Evolutionary conservation across 2,329 filamentous ascomycete genomes (phyloP).

Genomic region (Apiospora kogelbergensis): DNA sequence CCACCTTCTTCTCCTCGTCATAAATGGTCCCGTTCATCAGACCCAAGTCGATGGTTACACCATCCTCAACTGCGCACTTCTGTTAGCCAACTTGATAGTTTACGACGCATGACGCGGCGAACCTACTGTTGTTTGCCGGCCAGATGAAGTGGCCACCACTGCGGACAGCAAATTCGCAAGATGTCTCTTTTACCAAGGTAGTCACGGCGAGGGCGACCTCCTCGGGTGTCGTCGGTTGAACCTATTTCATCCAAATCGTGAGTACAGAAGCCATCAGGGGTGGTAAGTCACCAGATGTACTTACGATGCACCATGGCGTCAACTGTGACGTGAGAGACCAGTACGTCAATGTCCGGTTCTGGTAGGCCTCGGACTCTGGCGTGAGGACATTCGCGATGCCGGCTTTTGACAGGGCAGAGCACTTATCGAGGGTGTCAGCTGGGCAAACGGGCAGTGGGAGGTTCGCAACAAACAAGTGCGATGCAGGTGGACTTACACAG

Average conservation of each 20-base stretch:
- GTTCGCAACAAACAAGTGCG: background rate
- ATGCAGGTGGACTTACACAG: constrained; percentile 8
- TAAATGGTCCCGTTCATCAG: constrained; percentile 31
- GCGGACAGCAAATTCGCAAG: constrained; percentile 17
- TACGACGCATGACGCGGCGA: too few relatives aligned
- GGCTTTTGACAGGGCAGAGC: background rate
- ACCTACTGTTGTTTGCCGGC: background rate
- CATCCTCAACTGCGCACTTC: constrained; percentile 9
- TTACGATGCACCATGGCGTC: constrained; percentile 13
- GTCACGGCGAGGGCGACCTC: constrained; percentile 12
- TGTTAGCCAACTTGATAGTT: background rate
- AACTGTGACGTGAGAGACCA: constrained; percentile 13
- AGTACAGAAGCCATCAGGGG: background rate
- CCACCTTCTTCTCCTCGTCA: constrained; percentile 26
- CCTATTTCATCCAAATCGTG: constrained; percentile 12
- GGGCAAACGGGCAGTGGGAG: background rate
- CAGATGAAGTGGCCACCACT: constrained; percentile 16
- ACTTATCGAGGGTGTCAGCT: background rate
- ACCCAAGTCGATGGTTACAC: constrained; percentile 18
- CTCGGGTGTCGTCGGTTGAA: constrained; percentile 11
- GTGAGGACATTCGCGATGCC: background rate
- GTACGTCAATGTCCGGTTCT: constrained; percentile 24
- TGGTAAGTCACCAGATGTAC: background rate
- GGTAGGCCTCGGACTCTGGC: background rate
- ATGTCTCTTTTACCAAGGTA: constrained; percentile 17